These are phyloP conservation scores for Penicillium frequentans DNA, from an alignment of 2,329 filamentous ascomycete genomes.

Conservation along the genomic window DNA sequence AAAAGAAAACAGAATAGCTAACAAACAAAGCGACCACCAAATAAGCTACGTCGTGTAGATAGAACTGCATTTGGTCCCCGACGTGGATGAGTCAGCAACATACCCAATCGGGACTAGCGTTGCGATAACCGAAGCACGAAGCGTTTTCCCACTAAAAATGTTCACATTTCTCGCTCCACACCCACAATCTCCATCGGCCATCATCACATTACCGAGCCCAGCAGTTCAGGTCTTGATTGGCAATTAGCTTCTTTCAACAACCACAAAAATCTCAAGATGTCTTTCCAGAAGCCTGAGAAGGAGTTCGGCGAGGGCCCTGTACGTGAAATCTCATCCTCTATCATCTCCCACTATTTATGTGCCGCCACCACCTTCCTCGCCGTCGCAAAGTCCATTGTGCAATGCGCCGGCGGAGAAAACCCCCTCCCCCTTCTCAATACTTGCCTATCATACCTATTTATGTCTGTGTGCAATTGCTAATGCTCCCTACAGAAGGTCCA, in stretches of 20 bases:
- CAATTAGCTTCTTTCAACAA: slow-evolving; percentile 32
- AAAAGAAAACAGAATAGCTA: slow-evolving; percentile 2
- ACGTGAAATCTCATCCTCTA: slow-evolving; percentile 41
- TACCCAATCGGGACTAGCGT: slow-evolving; percentile 35
- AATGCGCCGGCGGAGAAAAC: background rate
- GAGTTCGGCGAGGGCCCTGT: slow-evolving; percentile 85
- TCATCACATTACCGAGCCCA: slow-evolving; percentile 81
- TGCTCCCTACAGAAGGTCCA: slow-evolving; percentile 70
- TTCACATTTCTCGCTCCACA: slow-evolving; percentile 23
- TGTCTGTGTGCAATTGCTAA: slow-evolving; percentile 3
- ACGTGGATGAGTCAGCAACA: slow-evolving; percentile 10
- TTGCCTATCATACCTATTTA: background rate
- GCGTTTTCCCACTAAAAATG: slow-evolving; percentile 30
- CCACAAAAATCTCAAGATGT: slow-evolving; percentile 64
- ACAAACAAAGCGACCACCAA: slow-evolving; percentile 6
- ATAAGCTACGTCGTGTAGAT: background rate
- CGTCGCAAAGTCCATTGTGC: background rate
- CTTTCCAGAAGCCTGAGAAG: slow-evolving; percentile 95
- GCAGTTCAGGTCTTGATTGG: slow-evolving; percentile 81
- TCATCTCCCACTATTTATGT: background rate
- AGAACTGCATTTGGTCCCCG: slow-evolving; percentile 20
- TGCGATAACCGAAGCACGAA: slow-evolving; percentile 42
- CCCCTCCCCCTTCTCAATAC: background rate
- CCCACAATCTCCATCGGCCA: slow-evolving; percentile 31
- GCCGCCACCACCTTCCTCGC: background rate